Conservation (phyloP, 1,139 yeast species). For the Lodderomyces margitis region DNA sequence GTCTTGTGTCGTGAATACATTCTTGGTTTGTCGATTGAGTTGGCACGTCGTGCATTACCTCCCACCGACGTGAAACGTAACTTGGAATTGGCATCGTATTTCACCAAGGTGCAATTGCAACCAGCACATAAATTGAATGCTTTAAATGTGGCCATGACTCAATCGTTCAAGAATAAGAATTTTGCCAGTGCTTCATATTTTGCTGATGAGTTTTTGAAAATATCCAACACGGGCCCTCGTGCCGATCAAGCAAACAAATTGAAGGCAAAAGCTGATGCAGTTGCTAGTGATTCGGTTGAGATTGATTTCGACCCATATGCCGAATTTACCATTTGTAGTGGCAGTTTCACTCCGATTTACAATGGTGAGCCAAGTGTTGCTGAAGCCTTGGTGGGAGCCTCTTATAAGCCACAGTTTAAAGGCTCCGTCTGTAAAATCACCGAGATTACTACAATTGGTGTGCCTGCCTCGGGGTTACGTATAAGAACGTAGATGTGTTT, state of each 20-base stretch:
- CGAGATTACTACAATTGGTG: conserved; percentile 76
- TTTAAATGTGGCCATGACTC: conserved; percentile 91
- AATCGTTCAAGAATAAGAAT: conserved; percentile 84
- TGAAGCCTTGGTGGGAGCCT: conserved; percentile 92
- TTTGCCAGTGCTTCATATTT: conserved; percentile 86
- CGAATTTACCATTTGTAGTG: conserved; percentile 86
- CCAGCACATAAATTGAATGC: conserved; percentile 85
- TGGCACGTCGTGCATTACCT: conserved; percentile 78
- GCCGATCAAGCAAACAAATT: conserved; percentile 88
- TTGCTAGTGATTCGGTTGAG: conserved; percentile 83
- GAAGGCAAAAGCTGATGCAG: conserved; percentile 72
- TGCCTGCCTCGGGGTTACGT: conserved; percentile 93
- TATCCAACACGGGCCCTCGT: conserved; percentile 69
- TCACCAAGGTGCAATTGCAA: conserved; percentile 80
- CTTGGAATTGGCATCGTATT: conserved; percentile 92
- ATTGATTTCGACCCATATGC: conserved; percentile 92
- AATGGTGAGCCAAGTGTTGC: conserved; percentile 63
- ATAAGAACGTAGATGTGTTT: conserved; percentile 27
- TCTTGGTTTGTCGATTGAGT: conserved; percentile 85
- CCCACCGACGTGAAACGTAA: conserved; percentile 74
- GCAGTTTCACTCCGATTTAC: conserved; percentile 86
- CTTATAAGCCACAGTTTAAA: conserved; percentile 71
- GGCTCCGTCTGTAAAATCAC: conserved; percentile 81
- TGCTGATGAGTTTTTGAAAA: conserved; percentile 76
- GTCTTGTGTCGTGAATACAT: conserved; percentile 85